Base-by-base conservation (phyloP, 805 yeast species). In the Candida sonorensis region DNA sequence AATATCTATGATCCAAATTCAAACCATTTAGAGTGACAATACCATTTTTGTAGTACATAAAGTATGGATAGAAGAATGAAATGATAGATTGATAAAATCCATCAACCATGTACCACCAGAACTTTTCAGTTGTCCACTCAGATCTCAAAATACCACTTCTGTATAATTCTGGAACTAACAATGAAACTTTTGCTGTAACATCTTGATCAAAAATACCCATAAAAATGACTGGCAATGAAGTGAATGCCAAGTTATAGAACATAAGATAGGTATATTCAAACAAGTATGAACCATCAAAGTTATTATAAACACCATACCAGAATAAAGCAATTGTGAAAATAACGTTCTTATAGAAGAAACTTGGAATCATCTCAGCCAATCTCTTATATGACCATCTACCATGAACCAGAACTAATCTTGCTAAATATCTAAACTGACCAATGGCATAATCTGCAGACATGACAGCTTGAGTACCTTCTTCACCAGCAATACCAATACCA, bases 401-500 rank as follows among this genome's bases (percentile, higher is more conserved):
- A 57, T 83, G 94, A 18, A 79, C 83, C 30, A 83, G 56, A 8
- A 83, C 58, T 40, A 83, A 61, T 44, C 83, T 69, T 0, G 80
- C 66, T 40, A 83, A 56, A 48, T 68, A 83, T 49, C 92, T 69
- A 57, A 83, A 83, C 53, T 83, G 94, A 16, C 90, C 92, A 49
- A 83, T 61, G 14, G 90, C 94, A 57, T 81, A 83, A 61, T 83
- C 94, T 1, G 90, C 78, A 17, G 87, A 78, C 94, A 83, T 83
- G 5, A 74, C 92, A 13, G 92, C 92, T 57, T 82, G 92, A 40
- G 92, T 65, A 51, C 94, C 94, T 64, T 83, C 94, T 62, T 83
- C 92, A 60, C 94, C 94, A 3, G 88, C 88, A 51, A 83, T 83
- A 61, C 94, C 94, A 35, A 83, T 82, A 49, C 94, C 94, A 28